These are phyloP conservation scores for Suillus cothurnatus DNA, from an alignment of 768 basidiomycete genomes.

Conservation along the genomic window DNA sequence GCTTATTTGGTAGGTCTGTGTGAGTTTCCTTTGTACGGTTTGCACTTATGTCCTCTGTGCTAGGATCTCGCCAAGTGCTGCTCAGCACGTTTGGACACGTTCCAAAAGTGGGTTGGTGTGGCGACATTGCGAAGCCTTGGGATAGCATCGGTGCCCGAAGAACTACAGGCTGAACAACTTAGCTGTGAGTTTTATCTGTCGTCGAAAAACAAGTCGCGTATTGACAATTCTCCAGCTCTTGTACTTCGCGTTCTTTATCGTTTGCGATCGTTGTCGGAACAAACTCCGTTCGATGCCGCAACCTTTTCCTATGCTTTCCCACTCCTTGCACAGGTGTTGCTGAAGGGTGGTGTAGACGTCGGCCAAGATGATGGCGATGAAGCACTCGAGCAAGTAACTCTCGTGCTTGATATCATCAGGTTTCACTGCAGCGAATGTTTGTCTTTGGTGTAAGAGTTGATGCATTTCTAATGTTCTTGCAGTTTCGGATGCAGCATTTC, in stretches of 20 bases:
- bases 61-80: conserved; percentile 71
- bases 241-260: conserved; percentile 86
- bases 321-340: conserved; percentile 68
- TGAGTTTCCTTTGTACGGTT: not conserved
- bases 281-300: conserved; percentile 78
- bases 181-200: conserved; percentile 27
- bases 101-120: conserved; percentile 76
- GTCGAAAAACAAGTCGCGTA: not conserved
- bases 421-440: conserved; percentile 37
- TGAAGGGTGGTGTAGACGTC: conserved; percentile 65
- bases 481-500: conserved; percentile 77
- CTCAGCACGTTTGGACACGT: conserved; percentile 70
- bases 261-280: conserved; percentile 78
- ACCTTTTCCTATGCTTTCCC: conserved; percentile 85
- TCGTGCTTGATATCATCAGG: conserved; percentile 48
- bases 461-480: conserved; percentile 20
- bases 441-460: conserved; percentile 11
- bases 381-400: conserved; percentile 76
- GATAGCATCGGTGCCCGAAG: conserved; percentile 67
- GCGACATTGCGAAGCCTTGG: conserved; percentile 79
- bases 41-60: not conserved
- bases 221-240: conserved; percentile 51
- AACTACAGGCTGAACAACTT: conserved; percentile 71
- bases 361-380: conserved; percentile 64
- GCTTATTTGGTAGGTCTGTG: conserved; percentile 72